Evolutionary conservation across 75 land plant genomes (phyloP), one percentile per base, ranked within the genome.

Genomic region (Cryptomeria japonica): DNA sequence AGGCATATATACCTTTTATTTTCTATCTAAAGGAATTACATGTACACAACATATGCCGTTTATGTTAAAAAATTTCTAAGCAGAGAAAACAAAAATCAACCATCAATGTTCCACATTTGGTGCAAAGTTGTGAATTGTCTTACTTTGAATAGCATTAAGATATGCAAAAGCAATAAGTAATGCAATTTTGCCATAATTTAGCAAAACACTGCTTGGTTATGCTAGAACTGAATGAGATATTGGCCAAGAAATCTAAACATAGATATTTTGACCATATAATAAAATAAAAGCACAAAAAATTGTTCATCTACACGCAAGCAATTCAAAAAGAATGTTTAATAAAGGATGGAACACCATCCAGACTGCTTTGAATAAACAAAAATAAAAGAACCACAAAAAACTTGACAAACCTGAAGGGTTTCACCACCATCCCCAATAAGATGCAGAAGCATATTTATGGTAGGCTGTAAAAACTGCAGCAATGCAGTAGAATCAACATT

Each of bases 381-480:
- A 85, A 36, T 8, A 10, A 22, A 56, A 85, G 25, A 36, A 76
- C 58, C 72, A 85, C 13, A 18, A n/a, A 56, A 70, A 91, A 87
- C 34, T 86, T 55, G 38, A 87, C 77, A 36, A 90, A 97, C 99
- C 96, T 98, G 99, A 70, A 98, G 94, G 55, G 99, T 98, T 93
- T 98, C 99, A 70, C 97, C 99, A 86, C 99, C 97, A 90, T 96
- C 98, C 47, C 99, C 97, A 87, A 98, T 98, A 39, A 98, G 94
- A 89, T 95, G 99, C 53, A 98, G 96, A 88, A 98, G 96, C 99
- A 98, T 97, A 89, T 97, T 98, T 37, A 98, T 86, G 39, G 96
- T 92, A 5, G 99, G 97, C 56, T 98, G 99, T 87, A 98, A 93
- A 94, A 98, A 98, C 89, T 98, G 99, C 78, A 97, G 88, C 90